Percentiles rank a stretch among this genome's conserved stretches.
Conservation (phyloP, 202 grass and related monocot species). For the Tripidium arundinaceum region DNA sequence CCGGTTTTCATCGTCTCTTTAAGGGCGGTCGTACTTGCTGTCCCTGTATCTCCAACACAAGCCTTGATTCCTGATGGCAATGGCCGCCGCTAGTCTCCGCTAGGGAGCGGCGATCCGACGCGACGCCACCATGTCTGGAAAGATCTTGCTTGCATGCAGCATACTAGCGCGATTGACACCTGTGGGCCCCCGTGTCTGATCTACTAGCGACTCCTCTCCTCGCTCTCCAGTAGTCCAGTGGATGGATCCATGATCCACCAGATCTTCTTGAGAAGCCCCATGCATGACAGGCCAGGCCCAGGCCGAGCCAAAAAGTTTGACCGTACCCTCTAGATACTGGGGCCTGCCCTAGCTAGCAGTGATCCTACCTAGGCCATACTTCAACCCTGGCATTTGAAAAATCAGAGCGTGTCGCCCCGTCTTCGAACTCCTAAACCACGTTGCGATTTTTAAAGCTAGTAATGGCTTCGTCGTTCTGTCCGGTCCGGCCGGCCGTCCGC, state of each 20-base stretch:
- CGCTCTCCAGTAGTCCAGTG: neutral
- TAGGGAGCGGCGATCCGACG: conserved; percentile 3
- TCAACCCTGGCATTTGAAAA: neutral
- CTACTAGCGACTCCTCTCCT: too few relatives aligned
- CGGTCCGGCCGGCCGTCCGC: too few relatives aligned
- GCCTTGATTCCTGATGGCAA: conserved; percentile 8
- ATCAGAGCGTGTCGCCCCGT: neutral
- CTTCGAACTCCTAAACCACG: neutral
- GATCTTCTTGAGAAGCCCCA: conserved; percentile 8
- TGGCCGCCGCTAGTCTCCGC: too few relatives aligned
- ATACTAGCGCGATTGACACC: neutral
- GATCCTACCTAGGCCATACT: neutral
- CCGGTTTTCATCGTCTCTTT: neutral
- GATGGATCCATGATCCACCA: neutral
- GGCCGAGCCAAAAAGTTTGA: conserved; percentile 45
- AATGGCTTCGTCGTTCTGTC: too few relatives aligned
- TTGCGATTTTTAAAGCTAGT: neutral
- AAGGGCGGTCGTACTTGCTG: neutral
- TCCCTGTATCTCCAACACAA: neutral
- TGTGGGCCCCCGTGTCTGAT: neutral
- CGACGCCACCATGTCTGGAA: conserved; percentile 4
- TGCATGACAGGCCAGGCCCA: neutral
- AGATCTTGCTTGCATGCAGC: neutral
- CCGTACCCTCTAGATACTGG: conserved; percentile 31
- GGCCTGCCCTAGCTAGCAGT: neutral